Conservation (phyloP, 805 yeast genomes). For the Lipomyces yamadae region DNA sequence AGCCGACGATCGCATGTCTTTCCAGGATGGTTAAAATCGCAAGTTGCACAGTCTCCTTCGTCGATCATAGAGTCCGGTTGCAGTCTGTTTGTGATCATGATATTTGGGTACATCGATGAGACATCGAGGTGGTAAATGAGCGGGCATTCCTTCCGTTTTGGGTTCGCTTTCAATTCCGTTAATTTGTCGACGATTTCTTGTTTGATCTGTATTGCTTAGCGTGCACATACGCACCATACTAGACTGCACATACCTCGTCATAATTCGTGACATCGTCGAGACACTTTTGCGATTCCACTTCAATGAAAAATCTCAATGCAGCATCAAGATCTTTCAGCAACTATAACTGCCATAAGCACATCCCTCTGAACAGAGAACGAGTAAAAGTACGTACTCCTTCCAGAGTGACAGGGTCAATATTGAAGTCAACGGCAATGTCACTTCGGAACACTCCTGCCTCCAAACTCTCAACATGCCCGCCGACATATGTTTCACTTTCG, state of each 20-base stretch:
- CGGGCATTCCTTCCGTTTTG: constrained; percentile 76
- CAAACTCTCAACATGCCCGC: constrained; percentile 96
- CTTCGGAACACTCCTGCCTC: constrained; percentile 98
- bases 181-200: constrained; percentile 61
- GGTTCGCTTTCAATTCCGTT: constrained; percentile 62
- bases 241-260: constrained; percentile 58
- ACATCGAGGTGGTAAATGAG: constrained; percentile 97
- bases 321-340: constrained; percentile 69
- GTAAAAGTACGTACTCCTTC: constrained; percentile 56
- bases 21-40: constrained; percentile 96
- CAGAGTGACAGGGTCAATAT: constrained; percentile 77
- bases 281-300: constrained; percentile 74
- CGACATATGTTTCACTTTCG: constrained; percentile 96
- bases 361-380: neutral
- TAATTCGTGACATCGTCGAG: constrained; percentile 80
- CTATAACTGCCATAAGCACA: constrained; percentile 12
- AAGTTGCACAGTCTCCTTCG: constrained; percentile 94
- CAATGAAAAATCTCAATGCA: constrained; percentile 81
- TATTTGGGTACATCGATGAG: constrained; percentile 99
- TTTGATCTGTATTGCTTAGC: constrained; percentile 16
- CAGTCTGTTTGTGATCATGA: constrained; percentile 94
- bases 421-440: constrained; percentile 76
- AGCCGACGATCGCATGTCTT: constrained; percentile 88
- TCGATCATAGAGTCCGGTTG: constrained; percentile 98
- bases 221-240: neutral